Conservation (phyloP, 257 asterid genomes). For the Nicotiana obtusifolia region DNA sequence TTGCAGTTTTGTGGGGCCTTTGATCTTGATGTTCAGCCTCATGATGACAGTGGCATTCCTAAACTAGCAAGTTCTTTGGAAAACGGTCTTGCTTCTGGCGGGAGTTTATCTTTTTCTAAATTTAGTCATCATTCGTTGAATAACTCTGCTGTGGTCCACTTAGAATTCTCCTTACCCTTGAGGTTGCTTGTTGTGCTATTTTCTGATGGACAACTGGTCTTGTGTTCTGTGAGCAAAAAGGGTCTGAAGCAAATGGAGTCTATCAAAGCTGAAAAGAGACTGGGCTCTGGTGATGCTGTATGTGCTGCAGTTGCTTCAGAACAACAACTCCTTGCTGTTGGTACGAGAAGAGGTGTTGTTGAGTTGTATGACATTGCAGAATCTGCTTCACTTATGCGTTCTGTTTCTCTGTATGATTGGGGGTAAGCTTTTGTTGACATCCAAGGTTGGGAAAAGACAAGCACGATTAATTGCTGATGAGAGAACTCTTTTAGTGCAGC, state of each 20-base stretch:
- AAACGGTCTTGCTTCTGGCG: conserved; percentile 57
- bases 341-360: conserved; percentile 76
- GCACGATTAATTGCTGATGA: conserved; percentile 13
- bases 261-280: conserved; percentile 57
- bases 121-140: conserved; percentile 30
- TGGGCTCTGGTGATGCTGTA: conserved; percentile 74
- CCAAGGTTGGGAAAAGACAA: conserved; percentile 20
- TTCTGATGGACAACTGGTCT: conserved; percentile 71
- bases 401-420: conserved; percentile 91
- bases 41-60: conserved; percentile 37
- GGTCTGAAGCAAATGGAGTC: conserved; percentile 71
- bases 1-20: conserved; percentile 81
- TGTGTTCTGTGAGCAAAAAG: conserved; percentile 84
- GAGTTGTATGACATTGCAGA: conserved; percentile 89
- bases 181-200: conserved; percentile 70
- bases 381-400: conserved; percentile 64
- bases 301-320: conserved; percentile 88
- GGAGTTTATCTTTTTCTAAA: conserved; percentile 32
- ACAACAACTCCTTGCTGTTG: conserved; percentile 96
- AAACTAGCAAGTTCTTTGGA: conserved; percentile 41
- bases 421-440: conserved; percentile 57
- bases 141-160: conserved; percentile 55
- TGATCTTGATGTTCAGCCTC: conserved; percentile 40
- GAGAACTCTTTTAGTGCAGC: conserved; percentile 9
- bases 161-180: conserved; percentile 59